phyloP scores from a whole-genome alignment of 805 yeast genomes.

The Blastobotrys robertii region DNA sequence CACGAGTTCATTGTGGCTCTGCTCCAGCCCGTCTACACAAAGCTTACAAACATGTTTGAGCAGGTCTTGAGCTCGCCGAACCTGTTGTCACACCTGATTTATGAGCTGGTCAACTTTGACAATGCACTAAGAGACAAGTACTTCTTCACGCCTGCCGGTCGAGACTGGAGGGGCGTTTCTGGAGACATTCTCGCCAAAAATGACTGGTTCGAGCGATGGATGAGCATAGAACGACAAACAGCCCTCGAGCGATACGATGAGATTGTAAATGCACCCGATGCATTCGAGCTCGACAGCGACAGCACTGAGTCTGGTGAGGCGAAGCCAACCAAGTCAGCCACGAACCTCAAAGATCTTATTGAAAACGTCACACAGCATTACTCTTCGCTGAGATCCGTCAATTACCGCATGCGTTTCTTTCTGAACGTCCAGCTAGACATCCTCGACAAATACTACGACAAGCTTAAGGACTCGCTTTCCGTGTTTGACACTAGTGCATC shows the following conservation, averaged over 20 bases:
- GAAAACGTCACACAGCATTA: constrained; percentile 49
- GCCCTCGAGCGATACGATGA: constrained; percentile 42
- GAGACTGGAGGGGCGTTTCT: constrained; percentile 37
- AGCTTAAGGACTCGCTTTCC: constrained; percentile 33
- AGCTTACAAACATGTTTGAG: constrained; percentile 29
- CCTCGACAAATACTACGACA: constrained; percentile 41
- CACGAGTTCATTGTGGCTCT: constrained; percentile 38
- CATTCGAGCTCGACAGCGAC: constrained; percentile 53
- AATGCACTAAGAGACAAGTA: constrained; percentile 36
- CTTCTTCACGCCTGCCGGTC: constrained; percentile 36
- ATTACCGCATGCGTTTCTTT: constrained; percentile 46
- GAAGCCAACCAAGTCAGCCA: constrained; percentile 56
- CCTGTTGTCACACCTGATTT: constrained; percentile 47
- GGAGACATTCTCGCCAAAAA: constrained; percentile 20
- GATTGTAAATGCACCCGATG: constrained; percentile 37
- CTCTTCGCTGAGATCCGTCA: constrained; percentile 33
- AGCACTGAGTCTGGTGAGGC: constrained; percentile 33
- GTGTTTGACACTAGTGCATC: constrained; percentile 35
- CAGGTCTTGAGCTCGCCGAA: constrained; percentile 30
- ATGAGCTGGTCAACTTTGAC: constrained; percentile 52
- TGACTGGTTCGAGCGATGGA: constrained; percentile 39
- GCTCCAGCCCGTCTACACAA: constrained; percentile 37
- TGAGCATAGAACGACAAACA: constrained; percentile 38
- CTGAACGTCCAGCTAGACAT: constrained; percentile 49
- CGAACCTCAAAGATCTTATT: constrained; percentile 45